Conservation (phyloP, 768 basidiomycete species). For the Hydnomerulius pinastri region DNA sequence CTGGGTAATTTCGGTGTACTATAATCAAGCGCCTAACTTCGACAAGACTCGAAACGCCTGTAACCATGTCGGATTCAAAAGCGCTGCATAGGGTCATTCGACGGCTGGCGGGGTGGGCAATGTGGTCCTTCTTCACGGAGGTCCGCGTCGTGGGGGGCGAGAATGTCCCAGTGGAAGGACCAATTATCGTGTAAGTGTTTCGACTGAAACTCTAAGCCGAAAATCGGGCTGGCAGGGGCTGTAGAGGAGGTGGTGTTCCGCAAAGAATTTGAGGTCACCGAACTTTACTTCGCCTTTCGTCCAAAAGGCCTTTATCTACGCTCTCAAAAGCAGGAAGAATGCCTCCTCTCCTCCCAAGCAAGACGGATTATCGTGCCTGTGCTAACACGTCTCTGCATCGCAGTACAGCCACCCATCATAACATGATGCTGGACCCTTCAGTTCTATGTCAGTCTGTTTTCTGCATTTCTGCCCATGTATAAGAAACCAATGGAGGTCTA, state of each 20-base stretch:
- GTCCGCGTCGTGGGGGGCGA: conserved; percentile 85
- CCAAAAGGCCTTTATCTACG: too few species aligned
- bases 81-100: conserved; percentile 72
- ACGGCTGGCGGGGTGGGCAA: conserved; percentile 68
- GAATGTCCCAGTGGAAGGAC: conserved; percentile 84
- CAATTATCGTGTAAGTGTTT: conserved; percentile 84
- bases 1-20: too few species aligned
- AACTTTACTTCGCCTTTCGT: neutral
- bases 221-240: neutral
- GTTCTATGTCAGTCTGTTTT: conserved; percentile 63
- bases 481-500: conserved; percentile 18
- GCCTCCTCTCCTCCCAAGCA: neutral
- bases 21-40: too few species aligned
- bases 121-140: conserved; percentile 87
- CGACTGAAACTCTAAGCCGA: neutral
- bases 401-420: conserved; percentile 87
- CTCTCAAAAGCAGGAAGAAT: neutral
- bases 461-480: conserved; percentile 14
- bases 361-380: neutral
- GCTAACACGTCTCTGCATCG: conserved; percentile 15
- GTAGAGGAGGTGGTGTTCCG: neutral
- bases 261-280: neutral
- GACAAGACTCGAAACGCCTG: neutral
- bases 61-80: conserved; percentile 37
- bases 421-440: conserved; percentile 92